These are phyloP conservation scores for Ceratocystis cubensis DNA, from an alignment of 2,329 filamentous ascomycete genomes.

Conservation along the genomic window DNA sequence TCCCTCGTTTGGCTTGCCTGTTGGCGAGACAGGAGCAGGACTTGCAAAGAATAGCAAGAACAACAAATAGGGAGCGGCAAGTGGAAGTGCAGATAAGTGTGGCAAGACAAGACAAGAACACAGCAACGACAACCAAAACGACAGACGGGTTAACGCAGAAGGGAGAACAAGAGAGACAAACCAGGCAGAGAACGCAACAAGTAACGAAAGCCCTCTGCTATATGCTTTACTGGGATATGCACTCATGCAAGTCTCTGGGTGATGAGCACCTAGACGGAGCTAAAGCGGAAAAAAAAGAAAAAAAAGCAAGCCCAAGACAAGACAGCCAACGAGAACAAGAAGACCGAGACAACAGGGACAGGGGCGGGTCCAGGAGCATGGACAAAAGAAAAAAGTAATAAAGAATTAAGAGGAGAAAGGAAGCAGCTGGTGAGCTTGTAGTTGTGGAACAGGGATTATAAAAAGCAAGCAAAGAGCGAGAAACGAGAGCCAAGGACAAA, in stretches of 20 bases:
- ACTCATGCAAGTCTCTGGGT: no score
- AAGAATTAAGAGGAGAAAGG: not conserved
- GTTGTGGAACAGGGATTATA: not conserved
- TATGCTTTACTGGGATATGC: no score
- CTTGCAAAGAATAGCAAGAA: not conserved
- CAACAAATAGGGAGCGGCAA: not conserved
- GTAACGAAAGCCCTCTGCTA: not conserved
- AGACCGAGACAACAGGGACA: constrained; percentile 6
- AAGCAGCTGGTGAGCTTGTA: not conserved
- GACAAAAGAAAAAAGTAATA: not conserved
- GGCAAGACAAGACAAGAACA: not conserved
- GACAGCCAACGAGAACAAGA: not conserved
- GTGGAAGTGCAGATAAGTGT: not conserved
- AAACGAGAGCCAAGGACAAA: not conserved
- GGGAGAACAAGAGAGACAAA: not conserved
- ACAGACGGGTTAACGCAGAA: not conserved
- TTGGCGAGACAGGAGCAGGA: not conserved
- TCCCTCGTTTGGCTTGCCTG: not conserved
- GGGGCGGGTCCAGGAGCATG: constrained; percentile 3
- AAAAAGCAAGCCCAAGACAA: not conserved
- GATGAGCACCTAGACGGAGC: no score
- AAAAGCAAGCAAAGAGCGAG: no score
- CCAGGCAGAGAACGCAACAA: not conserved
- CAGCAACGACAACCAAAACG: not conserved
- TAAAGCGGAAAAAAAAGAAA: not conserved